A percentile compares a stretch with the other conserved stretches of the same genome.
Conservation (phyloP, 768 basidiomycete species). For the Cantharellus cinnabarinus region DNA sequence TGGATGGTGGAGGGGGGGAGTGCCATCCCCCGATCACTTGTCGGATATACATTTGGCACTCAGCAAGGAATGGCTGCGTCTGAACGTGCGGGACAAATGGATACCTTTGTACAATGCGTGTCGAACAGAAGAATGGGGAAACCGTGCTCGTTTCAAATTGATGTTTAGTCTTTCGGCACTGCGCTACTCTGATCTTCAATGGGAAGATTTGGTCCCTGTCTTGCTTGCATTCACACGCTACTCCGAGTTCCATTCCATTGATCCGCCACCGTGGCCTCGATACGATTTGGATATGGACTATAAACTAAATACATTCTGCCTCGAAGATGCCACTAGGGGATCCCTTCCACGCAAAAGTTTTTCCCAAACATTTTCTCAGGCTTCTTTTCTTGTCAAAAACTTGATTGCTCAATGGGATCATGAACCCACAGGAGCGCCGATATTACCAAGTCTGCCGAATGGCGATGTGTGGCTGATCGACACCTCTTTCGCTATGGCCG, state of each 20-base stretch:
- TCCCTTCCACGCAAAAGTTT: not conserved
- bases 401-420: no score
- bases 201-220: not conserved
- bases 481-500: no score
- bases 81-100: not conserved
- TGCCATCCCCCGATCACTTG: no score
- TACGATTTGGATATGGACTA: not conserved
- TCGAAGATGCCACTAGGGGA: not conserved
- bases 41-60: no score
- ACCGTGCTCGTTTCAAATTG: not conserved
- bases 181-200: not conserved
- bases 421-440: no score
- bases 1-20: no score
- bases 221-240: slow-evolving; percentile 17
- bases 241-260: slow-evolving; percentile 32
- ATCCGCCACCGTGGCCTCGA: slow-evolving; percentile 10
- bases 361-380: not conserved
- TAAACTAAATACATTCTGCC: not conserved
- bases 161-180: not conserved
- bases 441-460: no score
- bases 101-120: not conserved
- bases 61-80: no score
- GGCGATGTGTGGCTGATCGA: no score
- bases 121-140: not conserved
- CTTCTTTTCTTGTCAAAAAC: not conserved